Conservation (phyloP, 2,329 filamentous ascomycete species). For the Cordyceps farinosa region DNA sequence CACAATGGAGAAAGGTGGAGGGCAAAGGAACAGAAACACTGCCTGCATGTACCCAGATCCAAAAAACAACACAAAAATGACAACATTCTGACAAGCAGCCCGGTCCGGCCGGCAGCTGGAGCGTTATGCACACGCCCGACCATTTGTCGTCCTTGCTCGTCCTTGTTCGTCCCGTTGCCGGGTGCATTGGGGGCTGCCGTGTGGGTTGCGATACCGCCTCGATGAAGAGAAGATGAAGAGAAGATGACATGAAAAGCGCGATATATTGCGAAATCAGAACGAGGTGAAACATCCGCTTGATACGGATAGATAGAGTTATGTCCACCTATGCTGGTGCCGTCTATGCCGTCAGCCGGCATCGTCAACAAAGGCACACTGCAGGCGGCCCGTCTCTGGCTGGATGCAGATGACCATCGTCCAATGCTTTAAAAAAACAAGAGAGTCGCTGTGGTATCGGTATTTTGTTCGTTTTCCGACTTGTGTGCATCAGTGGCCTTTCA, state of each 20-base stretch:
- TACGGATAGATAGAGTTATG: neutral
- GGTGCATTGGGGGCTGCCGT: conserved; percentile 5
- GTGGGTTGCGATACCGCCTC: neutral
- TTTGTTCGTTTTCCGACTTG: neutral
- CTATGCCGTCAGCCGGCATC: neutral
- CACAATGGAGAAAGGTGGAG: neutral
- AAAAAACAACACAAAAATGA: neutral
- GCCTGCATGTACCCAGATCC: neutral
- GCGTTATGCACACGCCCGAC: conserved; percentile 11
- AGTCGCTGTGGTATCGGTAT: neutral
- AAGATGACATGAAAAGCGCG: neutral
- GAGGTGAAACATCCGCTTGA: neutral
- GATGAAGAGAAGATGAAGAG: neutral
- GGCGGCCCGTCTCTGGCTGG: neutral
- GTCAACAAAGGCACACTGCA: neutral
- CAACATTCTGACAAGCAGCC: conserved; percentile 2
- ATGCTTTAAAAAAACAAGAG: neutral
- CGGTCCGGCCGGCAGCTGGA: neutral
- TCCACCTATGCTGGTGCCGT: neutral
- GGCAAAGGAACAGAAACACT: neutral
- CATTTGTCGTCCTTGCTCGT: neutral
- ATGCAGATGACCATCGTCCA: neutral
- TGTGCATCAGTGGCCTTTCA: neutral
- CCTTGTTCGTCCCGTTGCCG: neutral
- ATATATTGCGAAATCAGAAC: neutral